These are phyloP conservation scores for Lactarius indigo DNA, from an alignment of 768 basidiomycete species.

Conservation along the genomic window DNA sequence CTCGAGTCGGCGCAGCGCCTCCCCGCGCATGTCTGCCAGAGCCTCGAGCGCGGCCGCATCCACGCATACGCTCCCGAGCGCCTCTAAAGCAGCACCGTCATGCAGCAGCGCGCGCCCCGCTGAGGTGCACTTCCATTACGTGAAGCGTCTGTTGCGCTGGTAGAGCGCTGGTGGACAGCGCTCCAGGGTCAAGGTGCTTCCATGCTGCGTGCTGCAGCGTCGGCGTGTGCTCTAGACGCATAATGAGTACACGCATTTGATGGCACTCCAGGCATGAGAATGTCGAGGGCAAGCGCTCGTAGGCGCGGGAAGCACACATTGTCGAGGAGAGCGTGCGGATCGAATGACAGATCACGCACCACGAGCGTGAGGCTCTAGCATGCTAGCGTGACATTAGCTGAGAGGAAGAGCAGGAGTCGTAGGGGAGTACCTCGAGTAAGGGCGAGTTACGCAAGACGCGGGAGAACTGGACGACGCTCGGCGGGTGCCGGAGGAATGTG, in stretches of 20 bases:
- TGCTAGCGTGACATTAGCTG: not conserved
- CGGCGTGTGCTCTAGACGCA: too few relatives aligned
- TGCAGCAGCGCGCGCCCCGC: not conserved
- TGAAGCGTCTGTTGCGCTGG: slow-evolving; percentile 25
- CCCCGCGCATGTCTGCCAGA: not conserved
- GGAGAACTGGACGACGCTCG: slow-evolving; percentile 7
- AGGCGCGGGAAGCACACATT: slow-evolving; percentile 2
- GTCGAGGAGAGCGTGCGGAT: not conserved
- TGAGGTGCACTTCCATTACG: not conserved
- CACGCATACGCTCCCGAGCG: not conserved
- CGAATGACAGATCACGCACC: slow-evolving; percentile 31
- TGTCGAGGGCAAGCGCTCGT: not conserved
- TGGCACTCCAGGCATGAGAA: not conserved
- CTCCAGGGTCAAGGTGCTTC: not conserved
- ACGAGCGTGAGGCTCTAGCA: slow-evolving; percentile 28
- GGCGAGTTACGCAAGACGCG: not conserved
- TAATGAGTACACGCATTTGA: not conserved
- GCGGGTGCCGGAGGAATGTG: slow-evolving; percentile 1
- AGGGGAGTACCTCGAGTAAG: slow-evolving; percentile 1
- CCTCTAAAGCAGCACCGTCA: not conserved
- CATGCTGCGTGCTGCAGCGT: too few relatives aligned
- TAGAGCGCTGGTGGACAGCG: not conserved
- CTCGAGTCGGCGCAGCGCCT: not conserved
- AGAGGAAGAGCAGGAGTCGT: not conserved
- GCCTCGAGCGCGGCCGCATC: not conserved